Evolutionary conservation across 306 rosid species (phyloP), one percentile per base, ranked within the genome.

Genomic region (Lathyrus tuberosus): DNA sequence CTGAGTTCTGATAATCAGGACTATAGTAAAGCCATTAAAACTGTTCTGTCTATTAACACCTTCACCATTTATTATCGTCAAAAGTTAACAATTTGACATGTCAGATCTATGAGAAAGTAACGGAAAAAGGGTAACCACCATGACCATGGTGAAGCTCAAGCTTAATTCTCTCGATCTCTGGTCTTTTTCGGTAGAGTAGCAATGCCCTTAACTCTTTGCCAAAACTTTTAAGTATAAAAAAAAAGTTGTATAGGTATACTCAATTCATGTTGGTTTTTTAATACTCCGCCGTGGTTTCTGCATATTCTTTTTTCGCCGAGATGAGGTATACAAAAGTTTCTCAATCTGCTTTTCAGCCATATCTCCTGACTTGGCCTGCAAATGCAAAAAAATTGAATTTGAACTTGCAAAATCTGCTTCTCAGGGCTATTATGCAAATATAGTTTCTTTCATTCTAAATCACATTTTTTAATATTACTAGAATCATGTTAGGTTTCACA

Each of bases 281-380:
- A 37, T 33, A 51, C 64, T 63, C 42, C 80, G 33, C 79, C 89
- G 37, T 74, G 84, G 64, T 70, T 76, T 70, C 68, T 74, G 72
- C 75, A 64, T 47, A 79, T 62, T 66, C 71, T 78, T 90, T 59
- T 90, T 94, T 38, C 94, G 90, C 47, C 85, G 85, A 52, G 95
- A 84, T 2, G 81, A 81, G 4, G 94, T 91, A 72, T 85, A 84
- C 83, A 94, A 61, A 72, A 94, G 98, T 78, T 83, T 90, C 73
- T 80, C 86, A 79, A 94, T 94, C 82, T 90, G 97, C 79, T 90
- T 90, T 63, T 84, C 91, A 61, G 96, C 98, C 47, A 82, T 86
- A 46, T 65, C 61, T 76, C 75, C 84, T 14, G 98, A 88, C 14
- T 59, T 80, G 30, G 87, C 98, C 97, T 93, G 76, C 79, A 84